Conservation (phyloP, 768 basidiomycete species). For the Amanita jacksonii region DNA sequence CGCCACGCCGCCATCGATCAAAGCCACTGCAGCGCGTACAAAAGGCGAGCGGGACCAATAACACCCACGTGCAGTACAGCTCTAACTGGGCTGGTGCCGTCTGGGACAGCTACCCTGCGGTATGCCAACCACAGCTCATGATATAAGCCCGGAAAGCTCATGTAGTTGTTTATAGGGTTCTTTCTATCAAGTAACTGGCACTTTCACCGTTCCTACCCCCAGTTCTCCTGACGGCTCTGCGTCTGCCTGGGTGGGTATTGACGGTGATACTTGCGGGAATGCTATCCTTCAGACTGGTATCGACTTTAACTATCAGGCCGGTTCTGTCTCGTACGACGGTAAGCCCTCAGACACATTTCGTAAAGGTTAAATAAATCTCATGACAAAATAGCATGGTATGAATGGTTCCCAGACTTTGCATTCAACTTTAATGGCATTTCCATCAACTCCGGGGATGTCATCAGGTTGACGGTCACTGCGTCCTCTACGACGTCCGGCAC, state of each 20-base stretch:
- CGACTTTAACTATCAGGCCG: neutral
- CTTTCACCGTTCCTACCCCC: neutral
- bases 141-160: too few relatives aligned
- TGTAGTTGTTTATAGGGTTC: too few relatives aligned
- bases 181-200: neutral
- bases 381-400: neutral
- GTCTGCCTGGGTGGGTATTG: neutral
- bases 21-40: too few relatives aligned
- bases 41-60: too few relatives aligned
- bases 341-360: neutral
- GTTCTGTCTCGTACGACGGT: neutral
- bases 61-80: too few relatives aligned
- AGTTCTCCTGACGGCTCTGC: neutral
- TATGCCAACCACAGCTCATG: too few relatives aligned
- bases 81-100: too few relatives aligned
- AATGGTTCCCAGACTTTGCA: slow-evolving; percentile 2
- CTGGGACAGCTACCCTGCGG: too few relatives aligned
- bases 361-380: neutral
- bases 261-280: neutral
- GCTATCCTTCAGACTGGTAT: neutral
- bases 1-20: too few relatives aligned
- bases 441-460: neutral
- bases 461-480: neutral
- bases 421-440: neutral
- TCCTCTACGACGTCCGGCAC: neutral